These are phyloP conservation scores for Rhodotorula sp. DNA, from an alignment of 1,284 basidiomycete species.

Conservation along the genomic window DNA sequence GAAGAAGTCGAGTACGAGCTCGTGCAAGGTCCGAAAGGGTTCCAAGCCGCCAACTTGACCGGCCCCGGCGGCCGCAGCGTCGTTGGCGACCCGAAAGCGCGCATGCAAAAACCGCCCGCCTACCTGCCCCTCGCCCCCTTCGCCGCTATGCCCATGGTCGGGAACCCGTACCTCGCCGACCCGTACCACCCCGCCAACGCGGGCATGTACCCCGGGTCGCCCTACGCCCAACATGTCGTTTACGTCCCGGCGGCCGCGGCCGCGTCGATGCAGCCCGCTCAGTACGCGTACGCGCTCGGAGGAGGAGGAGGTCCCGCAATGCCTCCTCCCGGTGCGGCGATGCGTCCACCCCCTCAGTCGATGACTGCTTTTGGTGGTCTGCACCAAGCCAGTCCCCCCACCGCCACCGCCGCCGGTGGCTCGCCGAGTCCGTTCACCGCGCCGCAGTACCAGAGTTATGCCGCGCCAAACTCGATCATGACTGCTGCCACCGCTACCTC, in stretches of 20 bases:
- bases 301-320: background rate
- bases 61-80: constrained; percentile 44
- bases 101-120: constrained; percentile 35
- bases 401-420: background rate
- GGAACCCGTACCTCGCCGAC: constrained; percentile 34
- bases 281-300: constrained; percentile 30
- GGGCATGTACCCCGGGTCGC: constrained; percentile 42
- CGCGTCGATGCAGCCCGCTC: constrained; percentile 24
- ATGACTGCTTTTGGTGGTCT: background rate
- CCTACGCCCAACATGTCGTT: constrained; percentile 40
- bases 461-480: constrained; percentile 4
- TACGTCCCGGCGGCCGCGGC: constrained; percentile 34
- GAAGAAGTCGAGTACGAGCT: constrained; percentile 45
- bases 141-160: constrained; percentile 16
- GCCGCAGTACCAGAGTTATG: constrained; percentile 31
- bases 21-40: constrained; percentile 44
- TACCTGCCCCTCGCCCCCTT: constrained; percentile 33
- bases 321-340: too few species aligned
- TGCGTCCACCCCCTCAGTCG: too few species aligned
- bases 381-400: background rate
- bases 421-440: constrained; percentile 16
- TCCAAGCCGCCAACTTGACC: constrained; percentile 44
- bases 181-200: constrained; percentile 40
- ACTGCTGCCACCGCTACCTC: background rate
- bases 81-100: constrained; percentile 43